Conservation (phyloP, 306 rosid genomes). For the Vigna mungo region DNA sequence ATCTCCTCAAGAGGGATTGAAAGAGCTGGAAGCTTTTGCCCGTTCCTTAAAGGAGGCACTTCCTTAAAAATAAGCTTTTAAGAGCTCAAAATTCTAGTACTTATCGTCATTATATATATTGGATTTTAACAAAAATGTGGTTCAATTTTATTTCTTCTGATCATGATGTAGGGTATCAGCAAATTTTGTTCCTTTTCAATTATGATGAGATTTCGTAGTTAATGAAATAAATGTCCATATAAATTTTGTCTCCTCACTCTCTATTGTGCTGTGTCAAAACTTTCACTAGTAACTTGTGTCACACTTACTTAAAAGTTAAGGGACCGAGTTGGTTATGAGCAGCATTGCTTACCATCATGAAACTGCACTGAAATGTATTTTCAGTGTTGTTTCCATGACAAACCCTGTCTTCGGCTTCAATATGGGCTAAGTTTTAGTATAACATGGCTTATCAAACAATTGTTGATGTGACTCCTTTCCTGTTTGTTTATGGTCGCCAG, state of each 20-base stretch:
- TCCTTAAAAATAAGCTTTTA: slow-evolving; percentile 40
- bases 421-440: too few species aligned
- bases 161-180: not conserved
- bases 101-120: slow-evolving; percentile 32
- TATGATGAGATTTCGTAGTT: slow-evolving; percentile 8
- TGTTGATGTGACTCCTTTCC: too few species aligned
- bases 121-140: slow-evolving; percentile 15
- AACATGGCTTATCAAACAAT: too few species aligned
- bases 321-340: too few species aligned
- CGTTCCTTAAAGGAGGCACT: slow-evolving; percentile 70
- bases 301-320: too few species aligned
- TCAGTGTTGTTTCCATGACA: too few species aligned
- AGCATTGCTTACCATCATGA: too few species aligned
- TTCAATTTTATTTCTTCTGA: not conserved
- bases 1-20: slow-evolving; percentile 83
- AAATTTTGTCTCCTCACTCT: not conserved
- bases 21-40: slow-evolving; percentile 68
- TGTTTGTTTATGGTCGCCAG: too few species aligned
- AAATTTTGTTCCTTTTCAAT: slow-evolving; percentile 11
- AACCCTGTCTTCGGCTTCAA: too few species aligned
- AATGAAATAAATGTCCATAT: slow-evolving; percentile 1
- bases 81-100: slow-evolving; percentile 11
- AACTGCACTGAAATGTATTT: too few species aligned
- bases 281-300: too few species aligned
- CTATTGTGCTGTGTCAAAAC: not conserved